Evolutionary conservation across 176 grass and related monocot species (phyloP).

Genomic region (Luzula sylvatica): DNA sequence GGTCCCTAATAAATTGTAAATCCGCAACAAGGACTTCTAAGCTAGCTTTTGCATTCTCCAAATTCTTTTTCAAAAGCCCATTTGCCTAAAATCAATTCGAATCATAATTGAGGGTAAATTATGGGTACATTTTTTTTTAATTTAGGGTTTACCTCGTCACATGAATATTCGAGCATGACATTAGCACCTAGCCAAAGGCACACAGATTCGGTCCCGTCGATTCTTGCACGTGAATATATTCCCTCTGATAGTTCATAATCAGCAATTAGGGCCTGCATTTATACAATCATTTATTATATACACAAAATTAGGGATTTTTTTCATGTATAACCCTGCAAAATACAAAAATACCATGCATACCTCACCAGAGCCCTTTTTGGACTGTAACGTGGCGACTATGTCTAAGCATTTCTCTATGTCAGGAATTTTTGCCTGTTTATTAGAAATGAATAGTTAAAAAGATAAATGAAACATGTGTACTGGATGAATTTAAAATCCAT

Average conservation of each 20-base stretch:
- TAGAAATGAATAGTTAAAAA: background rate
- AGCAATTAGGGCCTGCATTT: slow-evolving; percentile 50
- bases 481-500: background rate
- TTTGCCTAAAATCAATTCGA: slow-evolving; percentile 41
- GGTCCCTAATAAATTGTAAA: slow-evolving; percentile 90
- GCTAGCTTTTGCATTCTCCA: slow-evolving; percentile 94
- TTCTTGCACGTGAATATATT: slow-evolving; percentile 79
- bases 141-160: slow-evolving; percentile 50
- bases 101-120: background rate
- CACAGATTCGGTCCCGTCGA: slow-evolving; percentile 63
- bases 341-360: slow-evolving; percentile 24
- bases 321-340: background rate
- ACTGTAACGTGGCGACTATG: slow-evolving; percentile 58
- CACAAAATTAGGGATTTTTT: background rate
- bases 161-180: slow-evolving; percentile 91
- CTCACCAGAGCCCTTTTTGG: slow-evolving; percentile 68
- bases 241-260: slow-evolving; percentile 97
- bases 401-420: slow-evolving; percentile 95
- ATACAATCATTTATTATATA: slow-evolving; percentile 6
- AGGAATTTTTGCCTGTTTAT: slow-evolving; percentile 86
- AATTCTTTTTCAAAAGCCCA: slow-evolving; percentile 69
- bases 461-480: background rate
- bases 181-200: slow-evolving; percentile 99
- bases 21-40: slow-evolving; percentile 84
- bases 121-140: too few relatives aligned